Evolutionary conservation across 2,329 filamentous ascomycete genomes (phyloP), one percentile per base, ranked within the genome.

Genomic region (Didymosphaeria variabile): DNA sequence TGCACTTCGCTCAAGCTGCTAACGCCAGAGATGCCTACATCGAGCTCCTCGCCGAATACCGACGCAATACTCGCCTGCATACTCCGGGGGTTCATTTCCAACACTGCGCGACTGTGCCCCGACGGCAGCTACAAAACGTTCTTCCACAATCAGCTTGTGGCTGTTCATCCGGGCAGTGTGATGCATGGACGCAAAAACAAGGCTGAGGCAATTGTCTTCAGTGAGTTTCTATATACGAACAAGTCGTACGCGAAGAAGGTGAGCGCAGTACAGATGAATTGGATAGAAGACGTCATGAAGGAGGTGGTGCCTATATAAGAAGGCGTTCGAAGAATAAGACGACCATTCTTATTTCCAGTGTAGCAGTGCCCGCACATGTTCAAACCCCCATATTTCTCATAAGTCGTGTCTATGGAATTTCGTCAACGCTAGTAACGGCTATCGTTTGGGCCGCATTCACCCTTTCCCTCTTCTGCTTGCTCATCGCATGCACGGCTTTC

Each of bases 211-310:
- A 87, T 90, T 56, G 80, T 90, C 72, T 90, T 88, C 68, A 87
- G 86, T 61, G 87, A 90, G 72, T 89, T 87, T 73, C 86, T 90
- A 2, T 90, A 87, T 69, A 90, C 88, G 21, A 88, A 84, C 46
- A 85, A 85, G 66, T 86, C 85, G 57, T 90, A 88, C 78, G 88
- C 86, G 15, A 80, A 86, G 52, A 84, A 85, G 3, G 87, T 89
- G 8, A 88, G 86, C 74, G 86, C 84, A 0, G 84, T 90, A 55
- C 84, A 88, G 77, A 79, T 88, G 79, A 81, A 85, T 63, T 90
- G 88, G 88, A 79, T 90, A 26, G 84, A 82, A 23, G 85, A 88
- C 60, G 81, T 84, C 23, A 67, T 81, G 21, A 74, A 72, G 23
- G 68, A 63, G n/a, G 66, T 76, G 12, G 52, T 53, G 21, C 50